Base-by-base conservation (phyloP, 2,329 filamentous ascomycete species). In the Arthrobotrys conoides region DNA sequence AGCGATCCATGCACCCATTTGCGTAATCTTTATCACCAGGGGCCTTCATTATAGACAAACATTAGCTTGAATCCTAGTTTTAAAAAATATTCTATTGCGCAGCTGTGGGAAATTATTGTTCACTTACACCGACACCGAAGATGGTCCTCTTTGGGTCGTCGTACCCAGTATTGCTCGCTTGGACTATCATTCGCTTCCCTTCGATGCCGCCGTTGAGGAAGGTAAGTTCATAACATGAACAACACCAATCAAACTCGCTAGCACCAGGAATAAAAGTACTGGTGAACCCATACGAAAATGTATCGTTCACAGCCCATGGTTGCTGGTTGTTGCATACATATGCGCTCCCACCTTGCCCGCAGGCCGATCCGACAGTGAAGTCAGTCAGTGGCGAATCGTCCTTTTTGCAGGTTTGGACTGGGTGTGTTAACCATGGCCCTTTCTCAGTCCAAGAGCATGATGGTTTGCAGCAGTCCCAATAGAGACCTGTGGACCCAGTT, bases 401-500 rank as follows among this genome's bases (percentile, higher is more conserved):
- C 24, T 78, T 78, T 24, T 80, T 75, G 64, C 80, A 82, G 14
- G 81, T 79, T 38, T 80, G 79, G 16, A 82, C 81, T 12, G 81
- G 80, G 14, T 80, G 79, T 12, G 81, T 79, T 36, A 81, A 57
- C 46, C 59, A 72, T n/a, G 48, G 18, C 16, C 73, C 80, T 69
- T 82, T 82, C 38, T 78, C 77, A 20, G n/a, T 69, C 81, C 80
- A 87, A 2, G 86, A 86, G 83, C 90, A 92, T 18, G 89, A 90
- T 22, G 90, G 88, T 86, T 93, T 92, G 86, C 90, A 92, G 86
- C 91, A 92, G 83, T 92, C 90, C 82, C 82, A 85, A 81, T 84
- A 84, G 41, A 84, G 83, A 10, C 83, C 84, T 18, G 84, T 84
- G n/a, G 71, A 82, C 41, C 84, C 84, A 33, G 82, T 80, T 49